Evolutionary conservation across 768 basidiomycete species (phyloP).

Genomic region (Boletus reticuloceps): DNA sequence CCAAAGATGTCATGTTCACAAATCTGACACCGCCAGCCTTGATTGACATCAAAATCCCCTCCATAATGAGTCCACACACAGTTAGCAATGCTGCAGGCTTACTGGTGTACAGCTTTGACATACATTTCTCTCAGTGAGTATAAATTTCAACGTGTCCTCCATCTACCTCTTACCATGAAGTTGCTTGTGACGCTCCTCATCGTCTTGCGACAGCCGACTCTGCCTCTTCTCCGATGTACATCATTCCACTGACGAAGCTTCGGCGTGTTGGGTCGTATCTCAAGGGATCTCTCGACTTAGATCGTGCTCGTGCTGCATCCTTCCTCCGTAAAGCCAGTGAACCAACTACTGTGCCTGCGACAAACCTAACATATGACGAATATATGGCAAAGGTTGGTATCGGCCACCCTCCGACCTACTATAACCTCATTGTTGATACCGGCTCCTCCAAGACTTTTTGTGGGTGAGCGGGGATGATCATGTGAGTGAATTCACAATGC

Average conservation of each 20-base stretch:
- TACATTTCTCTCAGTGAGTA: not conserved
- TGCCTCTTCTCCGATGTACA: not conserved
- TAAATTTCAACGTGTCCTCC: not conserved
- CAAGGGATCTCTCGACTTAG: slow-evolving; percentile 14
- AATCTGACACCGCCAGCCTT: too few species aligned
- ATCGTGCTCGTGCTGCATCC: slow-evolving; percentile 13
- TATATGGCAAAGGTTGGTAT: slow-evolving; percentile 21
- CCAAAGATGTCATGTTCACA: too few species aligned
- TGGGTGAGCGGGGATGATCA: not conserved
- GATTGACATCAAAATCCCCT: too few species aligned
- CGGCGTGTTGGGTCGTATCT: slow-evolving; percentile 10
- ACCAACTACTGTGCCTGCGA: slow-evolving; percentile 10
- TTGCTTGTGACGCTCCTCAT: slow-evolving; percentile 4
- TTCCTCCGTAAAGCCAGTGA: not conserved
- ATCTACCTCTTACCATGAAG: slow-evolving; percentile 9
- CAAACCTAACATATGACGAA: not conserved
- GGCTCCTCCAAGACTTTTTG: slow-evolving; percentile 33
- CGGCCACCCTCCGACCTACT: slow-evolving; percentile 25
- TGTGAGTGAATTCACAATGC: not conserved
- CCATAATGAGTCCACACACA: too few species aligned
- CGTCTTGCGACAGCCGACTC: not conserved
- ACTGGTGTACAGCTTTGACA: too few species aligned
- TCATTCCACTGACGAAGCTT: slow-evolving; percentile 12
- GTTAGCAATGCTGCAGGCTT: too few species aligned
- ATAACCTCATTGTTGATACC: slow-evolving; percentile 31